A percentile compares a stretch with the other conserved stretches of the same genome.
phyloP scores from a whole-genome alignment of 345 rosid species.

The Moricandia arvensis region DNA sequence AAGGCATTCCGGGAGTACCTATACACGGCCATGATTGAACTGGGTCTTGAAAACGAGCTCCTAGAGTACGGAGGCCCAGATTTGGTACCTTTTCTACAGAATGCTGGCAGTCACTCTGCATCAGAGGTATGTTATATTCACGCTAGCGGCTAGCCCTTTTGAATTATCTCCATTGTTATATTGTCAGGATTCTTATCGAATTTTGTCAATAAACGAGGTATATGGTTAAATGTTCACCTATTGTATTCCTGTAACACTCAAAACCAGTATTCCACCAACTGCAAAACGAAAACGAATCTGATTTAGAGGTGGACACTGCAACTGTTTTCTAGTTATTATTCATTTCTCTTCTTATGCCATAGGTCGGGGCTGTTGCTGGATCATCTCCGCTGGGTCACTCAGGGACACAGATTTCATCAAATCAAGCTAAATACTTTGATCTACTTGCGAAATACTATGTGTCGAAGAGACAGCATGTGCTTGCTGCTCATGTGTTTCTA shows the following conservation, averaged over 20 bases:
- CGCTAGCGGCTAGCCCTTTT: neutral
- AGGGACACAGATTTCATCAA: conserved; percentile 52
- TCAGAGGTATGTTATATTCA: conserved; percentile 64
- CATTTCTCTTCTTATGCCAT: conserved; percentile 26
- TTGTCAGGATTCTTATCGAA: neutral
- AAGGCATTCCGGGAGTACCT: conserved; percentile 83
- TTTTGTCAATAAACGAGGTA: conserved; percentile 8
- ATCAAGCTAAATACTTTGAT: conserved; percentile 79
- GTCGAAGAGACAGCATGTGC: conserved; percentile 83
- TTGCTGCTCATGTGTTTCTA: conserved; percentile 90
- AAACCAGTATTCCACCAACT: conserved; percentile 13
- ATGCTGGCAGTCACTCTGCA: conserved; percentile 61
- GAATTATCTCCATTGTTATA: conserved; percentile 1
- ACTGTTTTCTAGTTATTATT: conserved; percentile 23
- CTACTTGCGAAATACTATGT: conserved; percentile 93
- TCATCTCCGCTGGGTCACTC: conserved; percentile 58
- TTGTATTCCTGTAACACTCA: neutral
- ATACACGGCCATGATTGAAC: conserved; percentile 74
- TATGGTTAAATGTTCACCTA: neutral
- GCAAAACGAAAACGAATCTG: conserved; percentile 2
- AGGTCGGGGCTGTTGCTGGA: conserved; percentile 62
- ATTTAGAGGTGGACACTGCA: conserved; percentile 18
- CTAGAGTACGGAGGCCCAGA: conserved; percentile 97
- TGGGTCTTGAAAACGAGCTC: conserved; percentile 91
- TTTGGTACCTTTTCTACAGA: conserved; percentile 92